These are phyloP conservation scores for Pleurotus tuoliensis DNA, from an alignment of 768 basidiomycete species.

Conservation along the genomic window DNA sequence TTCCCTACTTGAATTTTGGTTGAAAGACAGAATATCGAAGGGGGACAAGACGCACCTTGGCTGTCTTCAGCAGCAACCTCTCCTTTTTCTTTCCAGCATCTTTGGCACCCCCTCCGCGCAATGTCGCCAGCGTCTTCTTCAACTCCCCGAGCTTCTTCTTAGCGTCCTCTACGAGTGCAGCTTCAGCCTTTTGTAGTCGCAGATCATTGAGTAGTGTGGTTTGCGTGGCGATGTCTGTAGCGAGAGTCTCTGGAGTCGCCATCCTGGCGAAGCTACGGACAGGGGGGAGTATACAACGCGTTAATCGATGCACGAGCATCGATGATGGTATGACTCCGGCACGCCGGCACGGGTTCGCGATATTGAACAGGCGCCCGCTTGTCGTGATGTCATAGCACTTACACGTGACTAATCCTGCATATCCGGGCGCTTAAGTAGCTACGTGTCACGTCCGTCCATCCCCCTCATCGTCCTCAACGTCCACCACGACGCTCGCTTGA, in stretches of 20 bases:
- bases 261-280: not conserved
- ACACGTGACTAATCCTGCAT: too few species aligned
- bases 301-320: not conserved
- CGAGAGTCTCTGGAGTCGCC: constrained; percentile 34
- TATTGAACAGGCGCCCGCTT: too few species aligned
- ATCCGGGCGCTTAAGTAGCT: too few species aligned
- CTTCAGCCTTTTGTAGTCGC: constrained; percentile 49
- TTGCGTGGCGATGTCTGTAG: constrained; percentile 52
- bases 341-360: too few species aligned
- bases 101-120: constrained; percentile 35
- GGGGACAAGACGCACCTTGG: constrained; percentile 60
- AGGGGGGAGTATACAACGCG: not conserved
- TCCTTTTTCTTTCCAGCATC: constrained; percentile 61
- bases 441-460: too few species aligned
- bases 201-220: constrained; percentile 58
- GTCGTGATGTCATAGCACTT: too few species aligned
- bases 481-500: too few species aligned
- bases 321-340: too few species aligned
- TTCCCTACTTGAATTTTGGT: constrained; percentile 55
- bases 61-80: constrained; percentile 81
- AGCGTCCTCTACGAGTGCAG: constrained; percentile 49
- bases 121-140: constrained; percentile 47
- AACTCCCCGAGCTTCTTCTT: constrained; percentile 70
- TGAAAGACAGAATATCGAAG: constrained; percentile 10
- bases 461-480: too few species aligned